Percentiles rank a stretch among this genome's conserved stretches.
Conservation (phyloP, 2,329 filamentous ascomycete species). For the Aspergillus sp. region DNA sequence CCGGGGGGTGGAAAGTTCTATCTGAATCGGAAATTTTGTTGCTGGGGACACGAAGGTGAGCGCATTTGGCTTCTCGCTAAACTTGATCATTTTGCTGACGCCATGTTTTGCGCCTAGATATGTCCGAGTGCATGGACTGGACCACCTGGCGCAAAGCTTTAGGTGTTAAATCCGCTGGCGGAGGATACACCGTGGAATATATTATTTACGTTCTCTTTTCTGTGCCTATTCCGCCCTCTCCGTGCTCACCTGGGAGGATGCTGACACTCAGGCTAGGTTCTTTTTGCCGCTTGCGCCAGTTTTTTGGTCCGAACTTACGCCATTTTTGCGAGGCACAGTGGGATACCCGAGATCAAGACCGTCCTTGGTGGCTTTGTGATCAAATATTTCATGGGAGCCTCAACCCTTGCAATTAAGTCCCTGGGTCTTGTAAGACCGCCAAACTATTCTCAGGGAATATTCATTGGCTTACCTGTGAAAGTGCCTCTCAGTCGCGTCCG, state of each 20-base stretch:
- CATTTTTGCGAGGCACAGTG: slow-evolving; percentile 82
- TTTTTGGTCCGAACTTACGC: slow-evolving; percentile 76
- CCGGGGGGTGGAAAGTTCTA: slow-evolving; percentile 80
- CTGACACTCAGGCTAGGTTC: slow-evolving; percentile 43
- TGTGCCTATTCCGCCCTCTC: slow-evolving; percentile 42
- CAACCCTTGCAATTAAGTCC: slow-evolving; percentile 85
- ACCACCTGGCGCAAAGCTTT: slow-evolving; percentile 71
- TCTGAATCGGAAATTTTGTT: slow-evolving; percentile 84
- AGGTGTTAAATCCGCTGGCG: slow-evolving; percentile 54
- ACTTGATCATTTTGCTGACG: neutral
- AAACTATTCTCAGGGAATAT: neutral
- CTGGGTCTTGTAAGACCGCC: slow-evolving; percentile 60
- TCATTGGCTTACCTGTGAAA: slow-evolving; percentile 33
- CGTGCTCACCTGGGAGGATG: neutral
- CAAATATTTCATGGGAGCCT: slow-evolving; percentile 69
- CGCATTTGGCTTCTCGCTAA: neutral
- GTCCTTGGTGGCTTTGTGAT: slow-evolving; percentile 92
- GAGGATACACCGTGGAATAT: slow-evolving; percentile 77
- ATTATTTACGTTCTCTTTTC: slow-evolving; percentile 78
- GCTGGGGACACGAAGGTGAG: slow-evolving; percentile 69
- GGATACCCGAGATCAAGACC: slow-evolving; percentile 97
- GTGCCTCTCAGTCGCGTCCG: slow-evolving; percentile 84
- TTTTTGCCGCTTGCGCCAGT: slow-evolving; percentile 69
- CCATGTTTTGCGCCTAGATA: slow-evolving; percentile 36
- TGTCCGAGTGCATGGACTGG: slow-evolving; percentile 78